Evolutionary conservation across 306 rosid genomes (phyloP).

Genomic region (Begonia fuchsioides): DNA sequence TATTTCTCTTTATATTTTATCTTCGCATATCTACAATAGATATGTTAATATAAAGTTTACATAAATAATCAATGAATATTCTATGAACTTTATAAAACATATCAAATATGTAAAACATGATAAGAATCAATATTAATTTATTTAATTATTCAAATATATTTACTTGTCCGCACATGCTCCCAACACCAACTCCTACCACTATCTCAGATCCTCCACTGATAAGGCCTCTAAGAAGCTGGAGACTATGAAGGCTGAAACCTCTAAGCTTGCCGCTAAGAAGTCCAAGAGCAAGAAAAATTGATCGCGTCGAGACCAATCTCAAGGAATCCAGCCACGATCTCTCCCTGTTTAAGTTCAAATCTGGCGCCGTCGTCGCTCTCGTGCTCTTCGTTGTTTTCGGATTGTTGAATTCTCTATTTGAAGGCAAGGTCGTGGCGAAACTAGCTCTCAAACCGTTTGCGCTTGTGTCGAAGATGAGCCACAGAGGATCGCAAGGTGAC

Average conservation of each 20-base stretch:
- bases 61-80: too few species aligned
- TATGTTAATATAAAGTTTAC: too few species aligned
- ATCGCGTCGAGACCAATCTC: slow-evolving; percentile 91
- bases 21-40: too few species aligned
- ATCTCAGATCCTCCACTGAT: slow-evolving; percentile 90
- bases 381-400: slow-evolving; percentile 96
- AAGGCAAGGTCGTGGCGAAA: slow-evolving; percentile 83
- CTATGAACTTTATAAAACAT: too few species aligned
- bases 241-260: slow-evolving; percentile 78
- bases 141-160: too few species aligned
- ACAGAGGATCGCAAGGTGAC: slow-evolving; percentile 72
- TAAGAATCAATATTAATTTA: too few species aligned
- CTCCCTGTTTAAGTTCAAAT: slow-evolving; percentile 91
- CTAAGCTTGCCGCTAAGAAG: slow-evolving; percentile 40
- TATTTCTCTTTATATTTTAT: too few species aligned
- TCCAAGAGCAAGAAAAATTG: slow-evolving; percentile 95
- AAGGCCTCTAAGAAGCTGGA: slow-evolving; percentile 95
- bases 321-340: slow-evolving; percentile 91
- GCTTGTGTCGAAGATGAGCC: slow-evolving; percentile 89
- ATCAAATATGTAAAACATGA: too few species aligned
- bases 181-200: slow-evolving; percentile 88
- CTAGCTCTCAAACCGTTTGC: slow-evolving; percentile 79
- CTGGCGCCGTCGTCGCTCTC: slow-evolving; percentile 94
- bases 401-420: slow-evolving; percentile 74
- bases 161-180: too few species aligned